phyloP scores from a whole-genome alignment of 2,329 filamentous ascomycete genomes.

The Penicillium vulpinum region DNA sequence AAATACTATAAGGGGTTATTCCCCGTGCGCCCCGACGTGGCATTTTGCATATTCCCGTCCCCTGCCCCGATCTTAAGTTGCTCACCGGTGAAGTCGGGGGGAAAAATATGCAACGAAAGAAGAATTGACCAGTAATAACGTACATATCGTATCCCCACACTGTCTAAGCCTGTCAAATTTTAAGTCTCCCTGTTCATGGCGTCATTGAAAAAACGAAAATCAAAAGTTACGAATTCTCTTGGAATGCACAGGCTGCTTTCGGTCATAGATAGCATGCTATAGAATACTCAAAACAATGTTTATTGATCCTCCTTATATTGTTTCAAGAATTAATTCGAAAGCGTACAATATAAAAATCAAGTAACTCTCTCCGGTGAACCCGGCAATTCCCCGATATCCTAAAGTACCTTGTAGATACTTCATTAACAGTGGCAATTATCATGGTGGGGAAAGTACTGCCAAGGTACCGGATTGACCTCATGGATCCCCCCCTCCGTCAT shows the following conservation, averaged over 20 bases:
- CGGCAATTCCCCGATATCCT: slow-evolving; percentile 18
- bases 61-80: slow-evolving; percentile 19
- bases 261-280: background rate
- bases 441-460: slow-evolving; percentile 1
- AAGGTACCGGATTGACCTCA: slow-evolving; percentile 34
- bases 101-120: slow-evolving; percentile 12
- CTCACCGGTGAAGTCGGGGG: slow-evolving; percentile 30
- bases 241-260: slow-evolving; percentile 17
- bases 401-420: background rate
- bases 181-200: slow-evolving; percentile 21
- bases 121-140: slow-evolving; percentile 16
- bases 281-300: background rate
- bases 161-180: slow-evolving; percentile 9
- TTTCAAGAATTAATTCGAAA: background rate
- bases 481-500: slow-evolving; percentile 27
- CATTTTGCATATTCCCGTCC: slow-evolving; percentile 5
- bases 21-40: background rate
- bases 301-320: background rate
- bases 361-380: slow-evolving; percentile 20
- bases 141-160: slow-evolving; percentile 19
- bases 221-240: background rate
- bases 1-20: background rate
- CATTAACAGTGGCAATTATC: background rate
- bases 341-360: background rate
- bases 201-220: slow-evolving; percentile 25